Base-by-base conservation (phyloP, 305 asterid genomes). In the Fraxinus sp. region DNA sequence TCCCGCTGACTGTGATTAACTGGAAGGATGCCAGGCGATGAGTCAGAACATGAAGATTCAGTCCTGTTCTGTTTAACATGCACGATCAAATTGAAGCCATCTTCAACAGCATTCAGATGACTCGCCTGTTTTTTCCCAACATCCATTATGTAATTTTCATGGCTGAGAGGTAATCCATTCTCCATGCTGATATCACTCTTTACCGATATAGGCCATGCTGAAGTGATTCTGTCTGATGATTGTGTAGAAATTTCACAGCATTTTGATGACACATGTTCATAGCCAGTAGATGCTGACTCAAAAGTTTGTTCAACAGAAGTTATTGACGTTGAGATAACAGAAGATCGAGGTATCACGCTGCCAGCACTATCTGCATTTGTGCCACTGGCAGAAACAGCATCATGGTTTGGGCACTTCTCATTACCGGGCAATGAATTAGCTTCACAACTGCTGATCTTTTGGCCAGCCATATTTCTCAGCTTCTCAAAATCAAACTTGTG, bases 21-120 rank as follows among this genome's bases (percentile, higher is more conserved):
- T 0, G 88, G 89, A 78, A 73, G 80, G 52, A 79, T 35, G 18
- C 79, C 46, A 1, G 88, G 78, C 33, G 89, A 62, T 37, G 92
- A 89, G 64, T 87, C 88, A 6, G 95, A 91, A 79, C 91, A 90
- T 10, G 95, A 91, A 79, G 93, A 91, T 83, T 91, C 93, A 2
- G 88, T 84, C 84, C 77, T 77, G 66, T 86, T 86, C 76, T 86
- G 87, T 33, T 83, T 76, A 73, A 83, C 87, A 4, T 76, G 84
- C 35, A 14, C 28, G 39, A 16, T 14, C 3, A 70, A 4, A 70
- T 81, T 78, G 62, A 78, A 44, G 10, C 82, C 80, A 44, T 86
- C 84, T 70, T 85, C 87, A 39, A 77, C 79, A 76, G 76, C 82
- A 49, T 16, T 79, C 22, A 75, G 16, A 30, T 28, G 55, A 39